A percentile compares a stretch with the other conserved stretches of the same genome.
Evolutionary conservation across 2,329 filamentous ascomycete genomes (phyloP).

Genomic region (Calonectria leucothoes): DNA sequence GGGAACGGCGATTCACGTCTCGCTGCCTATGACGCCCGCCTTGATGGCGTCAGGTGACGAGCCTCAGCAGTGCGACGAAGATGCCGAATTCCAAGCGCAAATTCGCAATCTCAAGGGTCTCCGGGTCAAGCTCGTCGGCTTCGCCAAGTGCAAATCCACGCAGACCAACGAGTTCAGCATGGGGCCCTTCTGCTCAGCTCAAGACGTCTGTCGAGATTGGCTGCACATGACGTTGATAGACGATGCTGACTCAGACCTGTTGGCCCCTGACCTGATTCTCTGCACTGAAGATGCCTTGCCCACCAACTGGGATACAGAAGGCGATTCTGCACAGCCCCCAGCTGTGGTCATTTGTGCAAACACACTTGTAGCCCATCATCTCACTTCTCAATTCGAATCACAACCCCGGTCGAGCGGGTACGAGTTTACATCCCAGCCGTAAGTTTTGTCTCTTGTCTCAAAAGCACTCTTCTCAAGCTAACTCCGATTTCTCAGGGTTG

Average conservation of each 20-base stretch:
- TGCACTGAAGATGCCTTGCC: slow-evolving; percentile 32
- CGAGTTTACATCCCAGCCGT: slow-evolving; percentile 55
- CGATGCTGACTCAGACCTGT: neutral
- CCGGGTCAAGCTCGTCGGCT: neutral
- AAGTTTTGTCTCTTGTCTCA: slow-evolving; percentile 23
- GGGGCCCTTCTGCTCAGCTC: slow-evolving; percentile 15
- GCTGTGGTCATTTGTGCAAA: slow-evolving; percentile 49
- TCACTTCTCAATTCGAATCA: slow-evolving; percentile 23
- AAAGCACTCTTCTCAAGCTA: neutral
- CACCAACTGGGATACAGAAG: neutral
- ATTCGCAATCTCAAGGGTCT: neutral
- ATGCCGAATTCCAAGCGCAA: slow-evolving; percentile 28
- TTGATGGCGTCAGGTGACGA: slow-evolving; percentile 16
- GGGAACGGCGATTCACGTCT: slow-evolving; percentile 51
- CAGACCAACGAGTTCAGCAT: slow-evolving; percentile 6
- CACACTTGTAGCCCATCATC: slow-evolving; percentile 44
- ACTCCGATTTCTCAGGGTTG: slow-evolving; percentile 41
- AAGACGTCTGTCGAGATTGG: slow-evolving; percentile 33
- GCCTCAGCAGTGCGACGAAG: slow-evolving; percentile 41
- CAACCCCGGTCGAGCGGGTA: slow-evolving; percentile 39
- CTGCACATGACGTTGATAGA: slow-evolving; percentile 34
- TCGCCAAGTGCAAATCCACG: neutral
- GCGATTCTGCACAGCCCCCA: slow-evolving; percentile 30
- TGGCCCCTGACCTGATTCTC: slow-evolving; percentile 43
- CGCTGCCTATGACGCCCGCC: slow-evolving; percentile 40